Conservation (phyloP, 176 grass and related monocot genomes). For the Dendrocalamus sinicus region DNA sequence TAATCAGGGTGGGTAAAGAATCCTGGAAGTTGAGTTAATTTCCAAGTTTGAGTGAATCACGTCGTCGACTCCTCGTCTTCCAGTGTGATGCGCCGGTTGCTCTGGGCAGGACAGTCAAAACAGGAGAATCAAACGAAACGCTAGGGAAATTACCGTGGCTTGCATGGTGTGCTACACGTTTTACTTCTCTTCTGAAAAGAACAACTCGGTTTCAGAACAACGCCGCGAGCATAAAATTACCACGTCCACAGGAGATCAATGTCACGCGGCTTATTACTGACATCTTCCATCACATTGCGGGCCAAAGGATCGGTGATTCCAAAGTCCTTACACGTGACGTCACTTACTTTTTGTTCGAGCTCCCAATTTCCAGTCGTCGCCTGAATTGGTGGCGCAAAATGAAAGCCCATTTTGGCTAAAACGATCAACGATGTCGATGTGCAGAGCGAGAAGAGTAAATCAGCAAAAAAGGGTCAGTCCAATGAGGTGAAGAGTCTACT, state of each 20-base stretch:
- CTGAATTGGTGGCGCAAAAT: background rate
- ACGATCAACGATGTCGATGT: background rate
- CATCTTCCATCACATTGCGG: background rate
- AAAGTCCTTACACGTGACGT: background rate
- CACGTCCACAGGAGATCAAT: background rate
- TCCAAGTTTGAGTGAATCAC: slow-evolving; percentile 25
- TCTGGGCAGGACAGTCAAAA: no score
- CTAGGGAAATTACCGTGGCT: background rate
- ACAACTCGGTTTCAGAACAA: background rate
- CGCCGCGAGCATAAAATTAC: background rate
- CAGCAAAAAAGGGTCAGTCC: background rate
- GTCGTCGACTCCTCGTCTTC: slow-evolving; percentile 29
- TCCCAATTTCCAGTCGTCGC: background rate
- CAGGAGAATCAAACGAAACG: background rate
- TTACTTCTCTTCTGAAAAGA: background rate
- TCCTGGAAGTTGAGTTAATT: background rate
- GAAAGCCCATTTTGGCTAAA: background rate
- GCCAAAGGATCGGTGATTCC: background rate
- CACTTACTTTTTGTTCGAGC: background rate
- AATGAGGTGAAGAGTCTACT: background rate
- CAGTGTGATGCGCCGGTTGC: background rate
- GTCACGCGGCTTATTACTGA: background rate
- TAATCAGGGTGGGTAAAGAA: background rate
- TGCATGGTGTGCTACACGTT: background rate
- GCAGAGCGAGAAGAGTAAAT: background rate